Percentiles rank a stretch among this genome's conserved stretches.
phyloP scores from a whole-genome alignment of 2,329 filamentous ascomycete genomes.

The Trichoderma sp. region DNA sequence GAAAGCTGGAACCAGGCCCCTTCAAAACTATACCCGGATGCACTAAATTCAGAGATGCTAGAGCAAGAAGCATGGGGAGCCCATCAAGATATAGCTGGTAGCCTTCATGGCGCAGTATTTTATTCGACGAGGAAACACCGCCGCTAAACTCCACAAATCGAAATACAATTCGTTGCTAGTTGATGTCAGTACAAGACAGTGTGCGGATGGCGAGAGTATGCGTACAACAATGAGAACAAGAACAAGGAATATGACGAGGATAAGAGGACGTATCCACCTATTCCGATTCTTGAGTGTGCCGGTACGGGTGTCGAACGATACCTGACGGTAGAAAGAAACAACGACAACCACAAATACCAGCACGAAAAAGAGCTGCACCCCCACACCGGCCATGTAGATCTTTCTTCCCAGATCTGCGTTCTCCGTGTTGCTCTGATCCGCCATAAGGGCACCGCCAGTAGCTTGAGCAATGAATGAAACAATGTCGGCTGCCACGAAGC shows the following conservation, averaged over 20 bases:
- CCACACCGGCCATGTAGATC: slow-evolving; percentile 40
- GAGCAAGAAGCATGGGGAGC: slow-evolving; percentile 52
- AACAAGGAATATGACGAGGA: slow-evolving; percentile 34
- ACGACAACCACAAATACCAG: slow-evolving; percentile 37
- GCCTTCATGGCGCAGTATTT: slow-evolving; percentile 37
- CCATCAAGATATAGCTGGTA: slow-evolving; percentile 53
- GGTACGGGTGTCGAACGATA: slow-evolving; percentile 22
- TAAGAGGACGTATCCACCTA: slow-evolving; percentile 33
- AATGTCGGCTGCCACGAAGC: slow-evolving; percentile 49
- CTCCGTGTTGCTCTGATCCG: slow-evolving; percentile 26
- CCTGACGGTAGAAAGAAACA: slow-evolving; percentile 33
- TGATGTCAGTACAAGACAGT: background rate
- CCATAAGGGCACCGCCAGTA: slow-evolving; percentile 38
- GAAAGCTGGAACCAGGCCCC: slow-evolving; percentile 43
- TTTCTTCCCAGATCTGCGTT: slow-evolving; percentile 35
- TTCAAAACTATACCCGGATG: slow-evolving; percentile 45
- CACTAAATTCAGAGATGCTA: slow-evolving; percentile 37
- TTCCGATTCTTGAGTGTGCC: slow-evolving; percentile 21
- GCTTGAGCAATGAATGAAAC: slow-evolving; percentile 46
- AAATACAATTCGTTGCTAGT: slow-evolving; percentile 56
- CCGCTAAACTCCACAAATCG: slow-evolving; percentile 55
- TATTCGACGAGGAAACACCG: slow-evolving; percentile 33
- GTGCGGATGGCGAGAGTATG: background rate
- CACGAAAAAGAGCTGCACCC: slow-evolving; percentile 37
- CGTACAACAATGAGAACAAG: slow-evolving; percentile 38